Conservation (phyloP, 352 stramenopile genomes). For the Phytophthora sp. region DNA sequence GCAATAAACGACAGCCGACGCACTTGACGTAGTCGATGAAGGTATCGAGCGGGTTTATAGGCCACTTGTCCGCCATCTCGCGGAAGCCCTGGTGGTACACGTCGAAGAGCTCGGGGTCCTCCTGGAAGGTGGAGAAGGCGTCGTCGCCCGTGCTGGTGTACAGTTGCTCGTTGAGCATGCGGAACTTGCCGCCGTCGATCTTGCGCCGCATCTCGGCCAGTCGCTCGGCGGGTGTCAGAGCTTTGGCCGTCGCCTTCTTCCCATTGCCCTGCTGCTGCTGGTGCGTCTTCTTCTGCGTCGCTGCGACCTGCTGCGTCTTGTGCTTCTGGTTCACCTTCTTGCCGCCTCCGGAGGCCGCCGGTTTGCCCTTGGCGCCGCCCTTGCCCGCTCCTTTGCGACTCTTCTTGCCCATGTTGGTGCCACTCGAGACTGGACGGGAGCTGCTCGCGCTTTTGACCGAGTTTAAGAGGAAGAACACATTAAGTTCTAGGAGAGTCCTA, state of each 20-base stretch:
- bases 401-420: slow-evolving; percentile 34
- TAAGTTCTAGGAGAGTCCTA: too few relatives aligned
- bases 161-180: slow-evolving; percentile 98
- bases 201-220: slow-evolving; percentile 88
- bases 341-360: slow-evolving; percentile 2
- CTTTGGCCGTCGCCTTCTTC: slow-evolving; percentile 29
- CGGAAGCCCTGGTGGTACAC: slow-evolving; percentile 98
- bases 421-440: slow-evolving; percentile 11
- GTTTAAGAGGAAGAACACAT: too few relatives aligned
- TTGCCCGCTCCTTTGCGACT: slow-evolving; percentile 9
- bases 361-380: slow-evolving; percentile 27
- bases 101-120: slow-evolving; percentile 96
- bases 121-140: slow-evolving; percentile 93
- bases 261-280: slow-evolving; percentile 30
- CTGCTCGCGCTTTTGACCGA: too few relatives aligned
- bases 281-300: slow-evolving; percentile 29
- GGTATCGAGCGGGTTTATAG: slow-evolving; percentile 96
- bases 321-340: slow-evolving; percentile 32
- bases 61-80: slow-evolving; percentile 97
- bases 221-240: slow-evolving; percentile 29
- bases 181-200: slow-evolving; percentile 95
- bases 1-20: too few relatives aligned
- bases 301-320: slow-evolving; percentile 26
- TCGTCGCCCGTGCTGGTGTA: slow-evolving; percentile 95
- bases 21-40: slow-evolving; percentile 96